These are phyloP conservation scores for Microsporum canis DNA, from an alignment of 2,329 filamentous ascomycete genomes.

Conservation along the genomic window DNA sequence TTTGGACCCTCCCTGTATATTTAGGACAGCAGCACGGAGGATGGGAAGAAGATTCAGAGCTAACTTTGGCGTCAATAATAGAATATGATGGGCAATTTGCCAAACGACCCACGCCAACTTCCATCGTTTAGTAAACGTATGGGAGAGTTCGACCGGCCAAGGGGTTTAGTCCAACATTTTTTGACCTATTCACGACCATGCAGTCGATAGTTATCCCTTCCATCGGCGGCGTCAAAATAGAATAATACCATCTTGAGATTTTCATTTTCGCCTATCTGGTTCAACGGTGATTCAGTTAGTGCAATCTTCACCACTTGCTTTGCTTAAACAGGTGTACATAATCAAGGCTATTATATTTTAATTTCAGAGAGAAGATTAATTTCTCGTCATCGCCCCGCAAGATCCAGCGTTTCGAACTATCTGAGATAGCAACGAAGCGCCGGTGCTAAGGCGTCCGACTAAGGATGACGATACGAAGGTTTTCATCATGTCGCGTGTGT, in stretches of 20 bases:
- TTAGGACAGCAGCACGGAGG: background rate
- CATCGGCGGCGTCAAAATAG: background rate
- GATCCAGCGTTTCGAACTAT: background rate
- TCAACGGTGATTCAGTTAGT: background rate
- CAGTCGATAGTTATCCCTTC: background rate
- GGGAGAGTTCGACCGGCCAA: too few species aligned
- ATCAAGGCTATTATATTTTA: background rate
- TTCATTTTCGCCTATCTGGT: background rate
- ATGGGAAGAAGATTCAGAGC: background rate
- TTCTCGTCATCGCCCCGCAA: constrained; percentile 11
- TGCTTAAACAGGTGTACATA: background rate
- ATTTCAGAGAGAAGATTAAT: constrained; percentile 16
- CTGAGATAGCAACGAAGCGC: background rate
- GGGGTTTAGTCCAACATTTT: background rate
- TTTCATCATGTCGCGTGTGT: constrained; percentile 60
- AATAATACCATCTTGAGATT: background rate
- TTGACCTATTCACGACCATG: background rate
- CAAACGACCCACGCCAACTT: background rate
- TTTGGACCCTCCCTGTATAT: background rate
- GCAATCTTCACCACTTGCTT: background rate
- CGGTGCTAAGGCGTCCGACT: constrained; percentile 54
- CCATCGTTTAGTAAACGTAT: background rate
- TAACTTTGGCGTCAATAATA: background rate
- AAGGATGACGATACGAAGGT: constrained; percentile 87
- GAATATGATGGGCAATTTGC: background rate